Evolutionary conservation across 257 asterid genomes (phyloP), one percentile per base, ranked within the genome.

Genomic region (Mentha longifolia): DNA sequence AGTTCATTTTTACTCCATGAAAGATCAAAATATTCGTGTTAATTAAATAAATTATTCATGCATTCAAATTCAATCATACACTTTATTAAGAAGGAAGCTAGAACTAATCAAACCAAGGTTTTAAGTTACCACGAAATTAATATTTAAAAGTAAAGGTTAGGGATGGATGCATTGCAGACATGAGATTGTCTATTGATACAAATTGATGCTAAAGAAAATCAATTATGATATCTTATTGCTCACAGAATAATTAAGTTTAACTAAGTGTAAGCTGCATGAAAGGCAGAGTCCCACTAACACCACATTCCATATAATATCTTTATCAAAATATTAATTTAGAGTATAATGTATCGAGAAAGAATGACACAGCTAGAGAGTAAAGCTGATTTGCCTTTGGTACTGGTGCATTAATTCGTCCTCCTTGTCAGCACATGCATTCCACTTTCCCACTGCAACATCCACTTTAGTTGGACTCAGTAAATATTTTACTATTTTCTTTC

Each of bases 351-450:
- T 69, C 3, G 19, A 65, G 59, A 55, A 47, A 71, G 73, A 56
- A 62, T 75, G 72, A 65, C 72, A n/a, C n/a, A n/a, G n/a, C n/a
- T n/a, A 79, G 72, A 69, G 61, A 64, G 73, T 81, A 89, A 87
- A 87, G 97, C 79, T 84, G 83, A 76, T 72, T 72, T 82, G 83
- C 95, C 93, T 86, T 88, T 86, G 85, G 68, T 77, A 75, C 83
- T 77, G 87, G 56, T 81, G 85, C 82, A 74, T 76, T 79, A 69
- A 79, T 75, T 70, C 88, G 16, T 79, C 86, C 83, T 82, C 86
- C 87, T 74, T 59, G 85, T 82, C 87, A 85, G 56, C 95, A 86
- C 92, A 86, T 90, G 96, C 91, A 83, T 78, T 83, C 97, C 95
- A 88, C 95, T 90, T 90, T 86, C 88, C 88, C 82, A 64, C 85